Base-by-base conservation (phyloP, 163 green algal species). In the Smithsoniella earleae region DNA sequence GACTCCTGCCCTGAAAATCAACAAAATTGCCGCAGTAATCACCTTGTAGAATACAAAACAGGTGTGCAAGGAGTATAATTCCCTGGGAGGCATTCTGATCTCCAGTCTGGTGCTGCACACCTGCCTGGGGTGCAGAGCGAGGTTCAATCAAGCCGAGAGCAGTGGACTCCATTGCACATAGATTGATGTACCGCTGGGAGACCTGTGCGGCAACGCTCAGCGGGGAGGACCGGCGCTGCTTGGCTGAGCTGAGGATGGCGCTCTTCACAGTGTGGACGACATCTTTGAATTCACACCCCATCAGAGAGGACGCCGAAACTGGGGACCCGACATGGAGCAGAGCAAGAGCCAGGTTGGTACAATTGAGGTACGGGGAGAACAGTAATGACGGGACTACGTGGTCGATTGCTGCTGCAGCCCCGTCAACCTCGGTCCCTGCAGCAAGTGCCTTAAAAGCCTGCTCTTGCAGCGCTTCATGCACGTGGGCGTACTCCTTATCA, bases 251-350 rank as follows among this genome's bases (percentile, higher is more conserved):
- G 6, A 31, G 18, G 10, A 38, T 36, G 20, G 58, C 58, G 10
- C 30, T 16, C 18, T 36, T 30, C 25, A 69, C 16, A 31, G 31
- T 30, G 16, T 33, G 58, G 5, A n/a, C 25, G 25, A 40, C 6
- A 5, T 33, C 58, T 4, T 5, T 1, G 58, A 30, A 6, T 18
- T 16, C 27, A 31, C 58, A 38, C 5, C 25, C n/a, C 3, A n/a
- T 30, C 58, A 69, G 25, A 18, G 20, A 30, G 5, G 58, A 10
- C 27, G 58, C 58, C 5, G 58, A 4, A 16, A 38, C 58, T 30
- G 58, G n/a, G 58, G 31, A 34, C 3, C 58, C 58, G n/a, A 69
- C 27, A 40, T 69, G 58, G 30, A 43, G 20, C n/a, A 69, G 58
- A 16, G 58, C 58, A 25, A 43, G 58, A 4, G 58, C 31, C 25